phyloP scores from a whole-genome alignment of 257 asterid species.

The Fraxinus americana region DNA sequence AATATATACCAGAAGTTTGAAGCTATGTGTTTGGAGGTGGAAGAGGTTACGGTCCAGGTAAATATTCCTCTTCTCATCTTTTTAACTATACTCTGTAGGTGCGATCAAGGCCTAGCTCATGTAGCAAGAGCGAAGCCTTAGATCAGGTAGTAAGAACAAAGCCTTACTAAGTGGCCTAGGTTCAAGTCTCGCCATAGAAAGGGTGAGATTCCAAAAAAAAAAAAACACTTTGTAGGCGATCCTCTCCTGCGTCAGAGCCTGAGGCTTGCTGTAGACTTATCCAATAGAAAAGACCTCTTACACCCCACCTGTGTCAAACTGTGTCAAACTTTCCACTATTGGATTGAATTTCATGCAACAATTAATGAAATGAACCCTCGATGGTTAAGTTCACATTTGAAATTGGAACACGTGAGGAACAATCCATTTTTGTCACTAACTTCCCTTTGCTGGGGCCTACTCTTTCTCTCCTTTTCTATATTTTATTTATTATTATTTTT shows the following conservation, averaged over 20 bases:
- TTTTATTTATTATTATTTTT: too few relatives aligned
- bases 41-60: conserved; percentile 83
- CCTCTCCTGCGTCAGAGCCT: background rate
- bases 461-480: background rate
- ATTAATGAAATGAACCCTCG: background rate
- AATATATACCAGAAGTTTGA: conserved; percentile 70
- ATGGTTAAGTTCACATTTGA: background rate
- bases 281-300: background rate
- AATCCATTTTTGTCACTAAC: background rate
- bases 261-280: background rate
- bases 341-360: background rate
- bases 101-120: too few relatives aligned
- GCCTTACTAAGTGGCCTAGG: too few relatives aligned
- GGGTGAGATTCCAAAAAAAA: too few relatives aligned
- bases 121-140: too few relatives aligned
- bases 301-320: background rate
- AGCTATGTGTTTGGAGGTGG: conserved; percentile 81
- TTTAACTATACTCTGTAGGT: background rate
- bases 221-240: background rate
- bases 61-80: conserved; percentile 10
- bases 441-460: background rate
- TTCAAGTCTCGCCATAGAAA: too few relatives aligned
- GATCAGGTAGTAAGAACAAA: too few relatives aligned
- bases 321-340: background rate
- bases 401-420: background rate